Evolutionary conservation across 73 alveolate genomes (phyloP), one percentile per base, ranked within the genome.

Genomic region (Paraurostyla sp.): DNA sequence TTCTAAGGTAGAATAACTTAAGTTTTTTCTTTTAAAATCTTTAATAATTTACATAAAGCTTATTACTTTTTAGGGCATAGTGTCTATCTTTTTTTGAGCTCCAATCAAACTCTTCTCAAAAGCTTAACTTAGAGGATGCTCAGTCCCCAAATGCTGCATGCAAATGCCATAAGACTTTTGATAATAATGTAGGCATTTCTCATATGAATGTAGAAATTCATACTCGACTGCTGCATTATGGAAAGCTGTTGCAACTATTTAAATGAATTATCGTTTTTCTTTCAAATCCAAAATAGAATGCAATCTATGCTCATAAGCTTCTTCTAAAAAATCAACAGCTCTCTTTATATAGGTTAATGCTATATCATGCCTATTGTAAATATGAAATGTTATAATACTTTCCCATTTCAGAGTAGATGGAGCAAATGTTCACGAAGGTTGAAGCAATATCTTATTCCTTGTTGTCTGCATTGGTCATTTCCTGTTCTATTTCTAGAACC

Each of bases 171-270:
- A 78, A 11, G 89, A 46, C 50, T 78, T 78, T 54, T 78, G 49
- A 51, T 78, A 78, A 33, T 78, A 78, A 16, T 40, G 62, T 40
- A 78, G 29, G 43, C 80, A 78, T 20, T 32, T 54, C 4, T 51
- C 78, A 52, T 16, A 78, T 23, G 7, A 51, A 38, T 78, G 27
- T 0, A 54, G 43, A 42, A 78, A 78, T 36, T 78, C 89, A 78
- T 78, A 78, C 46, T 78, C 89, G 15, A 78, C 89, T 32, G 68
- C 89, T 1, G 89, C 89, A 54, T 78, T 78, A 35, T 78, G 89
- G 29, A 51, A 78, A 35, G 89, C 89, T 7, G 89, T 78, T 32
- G 89, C 89, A 11, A 52, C 76, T 78, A 78, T 78, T 78, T 78
- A 36, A 35, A 78, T 36, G 23, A 49, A 78, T 25, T 78, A 43